phyloP scores from a whole-genome alignment of 2,329 filamentous ascomycete genomes.

The Rosellinia necatrix region DNA sequence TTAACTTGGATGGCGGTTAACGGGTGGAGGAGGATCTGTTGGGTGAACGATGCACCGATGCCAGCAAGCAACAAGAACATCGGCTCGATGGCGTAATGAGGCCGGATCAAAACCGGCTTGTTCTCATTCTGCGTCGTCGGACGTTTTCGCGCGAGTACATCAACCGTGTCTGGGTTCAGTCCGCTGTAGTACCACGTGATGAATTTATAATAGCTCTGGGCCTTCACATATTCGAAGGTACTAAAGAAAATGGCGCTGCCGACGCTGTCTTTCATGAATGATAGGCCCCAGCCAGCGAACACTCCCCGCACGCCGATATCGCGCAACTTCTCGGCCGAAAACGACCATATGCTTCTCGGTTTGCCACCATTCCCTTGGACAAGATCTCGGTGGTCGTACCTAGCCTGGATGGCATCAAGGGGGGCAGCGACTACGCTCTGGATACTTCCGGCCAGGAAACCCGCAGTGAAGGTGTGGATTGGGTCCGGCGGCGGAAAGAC shows the following conservation, averaged over 20 bases:
- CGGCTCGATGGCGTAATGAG: conserved; percentile 77
- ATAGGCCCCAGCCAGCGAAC: conserved; percentile 74
- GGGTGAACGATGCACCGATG: conserved; percentile 68
- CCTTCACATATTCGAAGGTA: conserved; percentile 77
- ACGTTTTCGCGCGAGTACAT: conserved; percentile 53
- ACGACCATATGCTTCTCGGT: conserved; percentile 73
- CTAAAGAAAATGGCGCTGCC: conserved; percentile 75
- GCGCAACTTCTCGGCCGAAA: conserved; percentile 67
- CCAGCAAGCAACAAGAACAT: conserved; percentile 72
- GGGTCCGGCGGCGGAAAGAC: conserved; percentile 72
- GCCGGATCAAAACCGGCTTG: conserved; percentile 61
- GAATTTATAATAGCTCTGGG: conserved; percentile 73
- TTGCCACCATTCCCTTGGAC: conserved; percentile 48
- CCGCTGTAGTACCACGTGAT: conserved; percentile 72
- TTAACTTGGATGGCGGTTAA: conserved; percentile 71
- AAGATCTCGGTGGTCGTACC: conserved; percentile 65
- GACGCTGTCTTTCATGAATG: conserved; percentile 70
- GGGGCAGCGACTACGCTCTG: conserved; percentile 76
- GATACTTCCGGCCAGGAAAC: conserved; percentile 68
- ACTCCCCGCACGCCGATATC: conserved; percentile 74
- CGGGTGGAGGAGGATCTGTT: conserved; percentile 73
- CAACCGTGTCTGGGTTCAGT: conserved; percentile 56
- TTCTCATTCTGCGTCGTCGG: conserved; percentile 40
- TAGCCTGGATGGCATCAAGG: conserved; percentile 74
- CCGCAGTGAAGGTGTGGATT: conserved; percentile 68